phyloP scores from a whole-genome alignment of 75 land plant genomes.

The Pinus tabuliformis region DNA sequence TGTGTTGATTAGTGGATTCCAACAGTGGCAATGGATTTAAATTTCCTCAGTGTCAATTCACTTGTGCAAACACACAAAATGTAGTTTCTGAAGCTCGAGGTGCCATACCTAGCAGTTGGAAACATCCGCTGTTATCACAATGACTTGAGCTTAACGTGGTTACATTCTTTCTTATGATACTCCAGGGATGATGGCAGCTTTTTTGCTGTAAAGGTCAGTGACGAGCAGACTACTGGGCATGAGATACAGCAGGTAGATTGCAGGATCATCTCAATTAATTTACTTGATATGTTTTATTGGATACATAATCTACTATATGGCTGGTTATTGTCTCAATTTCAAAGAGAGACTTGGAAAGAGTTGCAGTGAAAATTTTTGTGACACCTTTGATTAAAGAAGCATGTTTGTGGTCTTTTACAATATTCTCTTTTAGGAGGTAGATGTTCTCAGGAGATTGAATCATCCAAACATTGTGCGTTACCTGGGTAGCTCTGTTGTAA shows the following conservation, averaged over 20 bases:
- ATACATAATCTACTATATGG: background rate
- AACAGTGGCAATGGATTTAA: background rate
- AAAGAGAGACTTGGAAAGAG: background rate
- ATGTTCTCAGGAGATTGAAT: conserved; percentile 38
- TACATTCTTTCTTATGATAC: conserved; percentile 1
- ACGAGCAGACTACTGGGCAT: conserved; percentile 21
- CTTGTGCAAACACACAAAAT: background rate
- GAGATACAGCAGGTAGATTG: conserved; percentile 44
- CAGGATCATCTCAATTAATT: background rate
- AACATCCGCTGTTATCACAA: background rate
- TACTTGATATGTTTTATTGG: background rate
- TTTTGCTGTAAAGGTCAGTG: conserved; percentile 51
- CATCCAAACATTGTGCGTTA: conserved; percentile 58
- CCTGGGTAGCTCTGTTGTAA: conserved; percentile 32
- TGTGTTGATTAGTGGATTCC: no score
- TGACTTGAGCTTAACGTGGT: background rate
- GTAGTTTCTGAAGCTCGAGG: background rate
- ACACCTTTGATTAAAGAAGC: background rate
- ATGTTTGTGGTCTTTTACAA: background rate
- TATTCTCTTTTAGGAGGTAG: conserved; percentile 32
- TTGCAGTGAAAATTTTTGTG: background rate
- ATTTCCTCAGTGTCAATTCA: background rate
- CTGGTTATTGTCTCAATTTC: background rate
- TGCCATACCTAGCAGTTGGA: background rate
- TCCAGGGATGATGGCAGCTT: conserved; percentile 61